Conservation (phyloP, 108 stramenopile species). For the Epipyxis sp. region DNA sequence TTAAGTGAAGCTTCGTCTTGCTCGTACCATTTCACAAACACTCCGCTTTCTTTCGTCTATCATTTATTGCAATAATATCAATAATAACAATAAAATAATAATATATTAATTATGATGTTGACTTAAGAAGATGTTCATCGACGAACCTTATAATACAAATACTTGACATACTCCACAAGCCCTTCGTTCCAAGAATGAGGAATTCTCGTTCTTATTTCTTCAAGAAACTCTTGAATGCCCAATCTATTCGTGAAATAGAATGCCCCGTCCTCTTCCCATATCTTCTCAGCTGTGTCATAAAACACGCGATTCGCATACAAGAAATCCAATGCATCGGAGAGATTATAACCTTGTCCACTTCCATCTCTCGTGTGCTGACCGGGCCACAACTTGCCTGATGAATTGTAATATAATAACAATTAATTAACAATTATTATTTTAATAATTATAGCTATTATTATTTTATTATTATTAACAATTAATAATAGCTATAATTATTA, state of each 20-base stretch:
- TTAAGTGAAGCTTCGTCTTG: background rate
- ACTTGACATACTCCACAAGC: background rate
- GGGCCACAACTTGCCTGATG: no score
- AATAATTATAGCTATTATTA: no score
- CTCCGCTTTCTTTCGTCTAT: conserved; percentile 16
- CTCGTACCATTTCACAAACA: conserved; percentile 32
- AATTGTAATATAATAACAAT: no score
- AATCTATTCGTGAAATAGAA: conserved; percentile 9
- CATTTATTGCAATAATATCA: background rate
- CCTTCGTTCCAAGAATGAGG: conserved; percentile 23
- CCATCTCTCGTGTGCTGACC: background rate
- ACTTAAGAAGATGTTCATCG: no score
- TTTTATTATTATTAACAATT: no score
- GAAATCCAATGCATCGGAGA: conserved; percentile 5
- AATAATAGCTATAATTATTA: no score
- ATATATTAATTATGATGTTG: background rate
- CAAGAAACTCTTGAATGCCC: background rate
- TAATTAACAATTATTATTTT: no score
- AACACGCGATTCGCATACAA: conserved; percentile 2
- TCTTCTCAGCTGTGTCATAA: background rate
- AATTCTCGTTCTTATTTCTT: background rate
- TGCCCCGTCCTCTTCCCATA: conserved; percentile 17
- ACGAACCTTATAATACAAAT: conserved; percentile 8
- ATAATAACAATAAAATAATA: background rate
- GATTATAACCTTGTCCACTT: background rate